A percentile compares a stretch with the other conserved stretches of the same genome.
These are phyloP conservation scores for Penicillium manginii DNA, from an alignment of 495 filamentous ascomycete genomes.

Conservation along the genomic window DNA sequence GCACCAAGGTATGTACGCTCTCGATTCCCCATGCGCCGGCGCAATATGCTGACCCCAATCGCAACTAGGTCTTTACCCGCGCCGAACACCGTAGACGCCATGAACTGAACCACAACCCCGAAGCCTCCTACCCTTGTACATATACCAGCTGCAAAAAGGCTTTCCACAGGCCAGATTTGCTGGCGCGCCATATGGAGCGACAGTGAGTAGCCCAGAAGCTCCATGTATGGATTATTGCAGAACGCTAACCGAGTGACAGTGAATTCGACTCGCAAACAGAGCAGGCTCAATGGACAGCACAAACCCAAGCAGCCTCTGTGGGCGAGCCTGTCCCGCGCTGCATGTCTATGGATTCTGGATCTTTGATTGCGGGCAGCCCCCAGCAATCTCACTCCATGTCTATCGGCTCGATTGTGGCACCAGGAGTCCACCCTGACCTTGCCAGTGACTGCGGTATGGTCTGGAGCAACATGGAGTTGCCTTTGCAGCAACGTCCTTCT, in stretches of 20 bases:
- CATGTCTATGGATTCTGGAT: conserved; percentile 30
- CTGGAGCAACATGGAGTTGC: conserved; percentile 46
- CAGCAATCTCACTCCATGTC: conserved; percentile 46
- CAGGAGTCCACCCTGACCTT: conserved; percentile 47
- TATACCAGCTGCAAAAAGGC: conserved; percentile 71
- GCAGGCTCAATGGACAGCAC: conserved; percentile 37
- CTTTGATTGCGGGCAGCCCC: conserved; percentile 34
- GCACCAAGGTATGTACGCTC: conserved; percentile 60
- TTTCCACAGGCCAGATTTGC: conserved; percentile 80
- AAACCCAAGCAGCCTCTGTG: conserved; percentile 24
- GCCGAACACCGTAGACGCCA: conserved; percentile 86
- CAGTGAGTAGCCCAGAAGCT: conserved; percentile 61
- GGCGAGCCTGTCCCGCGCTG: conserved; percentile 36
- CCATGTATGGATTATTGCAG: background rate
- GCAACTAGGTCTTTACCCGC: conserved; percentile 71
- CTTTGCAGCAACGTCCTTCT: conserved; percentile 37
- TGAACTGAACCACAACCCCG: conserved; percentile 79
- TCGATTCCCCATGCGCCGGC: background rate
- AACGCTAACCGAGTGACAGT: conserved; percentile 27
- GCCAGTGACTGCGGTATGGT: conserved; percentile 39
- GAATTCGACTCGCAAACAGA: conserved; percentile 48
- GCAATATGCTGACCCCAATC: conserved; percentile 19
- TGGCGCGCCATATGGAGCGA: conserved; percentile 78
- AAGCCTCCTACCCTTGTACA: conserved; percentile 68
- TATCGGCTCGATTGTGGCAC: conserved; percentile 48